Conservation (phyloP, 208 protist genomes). For the Phytomonas francai region DNA sequence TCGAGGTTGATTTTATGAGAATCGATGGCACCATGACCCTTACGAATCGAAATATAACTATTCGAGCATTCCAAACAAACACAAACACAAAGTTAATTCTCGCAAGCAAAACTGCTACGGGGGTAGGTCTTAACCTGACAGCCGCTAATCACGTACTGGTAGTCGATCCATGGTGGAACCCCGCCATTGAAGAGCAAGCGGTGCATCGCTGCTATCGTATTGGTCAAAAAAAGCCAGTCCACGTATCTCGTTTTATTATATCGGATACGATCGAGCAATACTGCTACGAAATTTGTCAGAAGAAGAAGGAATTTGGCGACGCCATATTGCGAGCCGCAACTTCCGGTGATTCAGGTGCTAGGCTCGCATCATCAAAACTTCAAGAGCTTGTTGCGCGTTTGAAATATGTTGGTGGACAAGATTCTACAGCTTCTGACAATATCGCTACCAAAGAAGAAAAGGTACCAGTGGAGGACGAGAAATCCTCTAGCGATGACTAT, state of each 20-base stretch:
- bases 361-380: conserved; percentile 58
- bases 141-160: conserved; percentile 93
- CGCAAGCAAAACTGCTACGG: conserved; percentile 93
- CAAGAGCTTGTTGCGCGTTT: conserved; percentile 75
- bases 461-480: not conserved
- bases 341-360: conserved; percentile 47
- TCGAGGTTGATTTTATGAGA: conserved; percentile 61
- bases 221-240: conserved; percentile 90
- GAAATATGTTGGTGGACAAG: conserved; percentile 41
- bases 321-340: conserved; percentile 78
- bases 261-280: conserved; percentile 92
- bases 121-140: conserved; percentile 96
- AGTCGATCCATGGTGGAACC: conserved; percentile 96
- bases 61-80: conserved; percentile 70
- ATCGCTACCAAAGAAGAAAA: not conserved
- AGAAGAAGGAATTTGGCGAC: conserved; percentile 90
- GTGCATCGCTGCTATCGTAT: conserved; percentile 94
- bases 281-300: conserved; percentile 88
- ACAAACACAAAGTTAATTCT: conserved; percentile 71
- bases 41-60: conserved; percentile 54
- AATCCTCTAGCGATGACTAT: not conserved
- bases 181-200: conserved; percentile 92
- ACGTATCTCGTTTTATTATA: conserved; percentile 89
- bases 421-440: conserved; percentile 4
- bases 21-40: conserved; percentile 91